phyloP scores from a whole-genome alignment of 176 grass and related monocot genomes.

The Canna indica region DNA sequence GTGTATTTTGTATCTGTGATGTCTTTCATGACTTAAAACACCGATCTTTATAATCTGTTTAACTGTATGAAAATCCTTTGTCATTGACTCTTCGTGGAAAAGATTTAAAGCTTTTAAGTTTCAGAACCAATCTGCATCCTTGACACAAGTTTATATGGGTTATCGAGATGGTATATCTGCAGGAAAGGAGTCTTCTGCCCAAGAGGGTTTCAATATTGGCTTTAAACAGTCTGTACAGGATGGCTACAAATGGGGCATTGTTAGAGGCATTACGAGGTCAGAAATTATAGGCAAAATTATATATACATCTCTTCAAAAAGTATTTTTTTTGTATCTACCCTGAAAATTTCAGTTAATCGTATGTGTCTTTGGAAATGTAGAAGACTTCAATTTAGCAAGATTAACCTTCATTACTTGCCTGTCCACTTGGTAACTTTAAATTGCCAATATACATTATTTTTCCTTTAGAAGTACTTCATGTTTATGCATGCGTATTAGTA shows the following conservation, averaged over 20 bases:
- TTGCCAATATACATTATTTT: too few relatives aligned
- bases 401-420: too few relatives aligned
- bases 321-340: conserved; percentile 6
- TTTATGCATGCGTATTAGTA: too few relatives aligned
- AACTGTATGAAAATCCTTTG: not conserved
- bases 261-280: conserved; percentile 67
- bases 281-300: not conserved
- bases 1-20: too few relatives aligned
- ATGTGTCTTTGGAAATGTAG: too few relatives aligned
- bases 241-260: conserved; percentile 73
- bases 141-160: conserved; percentile 47
- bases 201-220: conserved; percentile 84
- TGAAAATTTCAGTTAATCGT: too few relatives aligned
- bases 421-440: too few relatives aligned
- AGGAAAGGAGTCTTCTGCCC: conserved; percentile 62
- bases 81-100: not conserved
- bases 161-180: conserved; percentile 76
- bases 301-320: not conserved
- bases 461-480: too few relatives aligned
- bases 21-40: too few relatives aligned
- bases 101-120: conserved; percentile 10
- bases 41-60: not conserved
- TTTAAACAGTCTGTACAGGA: conserved; percentile 54
- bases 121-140: not conserved
- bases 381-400: too few relatives aligned